phyloP scores from a whole-genome alignment of 805 yeast genomes.

The Candida takata region DNA sequence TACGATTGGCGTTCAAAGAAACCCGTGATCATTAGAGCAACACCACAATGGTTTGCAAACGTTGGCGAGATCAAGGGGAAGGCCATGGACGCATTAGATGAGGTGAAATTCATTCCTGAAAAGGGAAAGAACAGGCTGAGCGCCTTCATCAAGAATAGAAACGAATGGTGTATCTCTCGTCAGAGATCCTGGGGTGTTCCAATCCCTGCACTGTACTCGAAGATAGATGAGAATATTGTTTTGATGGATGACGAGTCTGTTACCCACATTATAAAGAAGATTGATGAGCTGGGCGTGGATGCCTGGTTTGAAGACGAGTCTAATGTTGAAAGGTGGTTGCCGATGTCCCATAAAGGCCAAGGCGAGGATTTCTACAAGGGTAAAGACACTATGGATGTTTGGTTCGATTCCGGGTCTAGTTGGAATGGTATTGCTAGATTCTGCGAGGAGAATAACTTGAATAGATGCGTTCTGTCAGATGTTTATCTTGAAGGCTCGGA shows the following conservation, averaged over 20 bases:
- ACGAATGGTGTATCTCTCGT: conserved; percentile 97
- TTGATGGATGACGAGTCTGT: conserved; percentile 52
- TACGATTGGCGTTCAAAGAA: conserved; percentile 96
- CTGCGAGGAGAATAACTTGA: conserved; percentile 27
- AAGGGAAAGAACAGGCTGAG: conserved; percentile 63
- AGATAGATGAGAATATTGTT: conserved; percentile 50
- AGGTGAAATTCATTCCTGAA: conserved; percentile 68
- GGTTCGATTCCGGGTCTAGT: conserved; percentile 97
- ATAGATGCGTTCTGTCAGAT: conserved; percentile 53
- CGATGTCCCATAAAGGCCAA: conserved; percentile 36
- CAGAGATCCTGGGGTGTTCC: conserved; percentile 99
- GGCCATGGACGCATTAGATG: conserved; percentile 52
- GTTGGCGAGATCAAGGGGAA: conserved; percentile 61
- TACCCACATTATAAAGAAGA: conserved; percentile 46
- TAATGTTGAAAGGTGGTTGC: conserved; percentile 63
- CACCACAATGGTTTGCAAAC: conserved; percentile 96
- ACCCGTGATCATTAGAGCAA: conserved; percentile 90
- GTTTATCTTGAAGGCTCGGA: conserved; percentile 96
- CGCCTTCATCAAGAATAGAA: conserved; percentile 68
- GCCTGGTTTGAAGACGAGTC: conserved; percentile 69
- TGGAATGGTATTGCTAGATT: conserved; percentile 60
- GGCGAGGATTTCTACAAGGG: conserved; percentile 53
- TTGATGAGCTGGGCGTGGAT: conserved; percentile 58
- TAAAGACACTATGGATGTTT: conserved; percentile 93
- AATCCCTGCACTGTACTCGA: conserved; percentile 73